Percentiles rank a stretch among this genome's conserved stretches.
These are phyloP conservation scores for Sporothrix inflata DNA, from an alignment of 2,329 filamentous ascomycete species.

Conservation along the genomic window DNA sequence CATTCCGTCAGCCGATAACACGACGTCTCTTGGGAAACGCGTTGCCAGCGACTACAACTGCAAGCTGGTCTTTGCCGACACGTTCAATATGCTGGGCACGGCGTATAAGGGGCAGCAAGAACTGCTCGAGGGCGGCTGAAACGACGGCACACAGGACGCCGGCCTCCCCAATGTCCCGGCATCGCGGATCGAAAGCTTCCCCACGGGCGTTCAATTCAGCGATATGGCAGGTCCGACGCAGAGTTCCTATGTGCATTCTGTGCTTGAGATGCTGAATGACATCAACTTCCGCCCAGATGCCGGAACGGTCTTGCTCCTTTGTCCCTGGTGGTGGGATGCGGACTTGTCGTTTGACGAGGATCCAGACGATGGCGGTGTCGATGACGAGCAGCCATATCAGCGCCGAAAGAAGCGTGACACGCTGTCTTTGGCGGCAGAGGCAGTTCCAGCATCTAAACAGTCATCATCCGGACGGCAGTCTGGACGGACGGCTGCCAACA, in stretches of 20 bases:
- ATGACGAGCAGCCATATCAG: not conserved
- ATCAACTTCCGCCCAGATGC: too few relatives aligned
- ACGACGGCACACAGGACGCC: not conserved
- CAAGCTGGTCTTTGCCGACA: not conserved
- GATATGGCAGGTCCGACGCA: not conserved
- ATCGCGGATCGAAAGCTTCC: not conserved
- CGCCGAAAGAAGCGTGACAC: not conserved
- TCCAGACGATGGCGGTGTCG: not conserved
- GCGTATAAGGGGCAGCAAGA: not conserved
- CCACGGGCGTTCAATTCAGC: not conserved
- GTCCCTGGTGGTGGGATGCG: not conserved
- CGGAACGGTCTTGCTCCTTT: not conserved
- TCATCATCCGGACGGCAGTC: too few relatives aligned
- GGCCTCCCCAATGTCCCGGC: conserved; percentile 4
- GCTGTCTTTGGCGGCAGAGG: too few relatives aligned
- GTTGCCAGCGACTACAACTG: not conserved
- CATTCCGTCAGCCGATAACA: not conserved
- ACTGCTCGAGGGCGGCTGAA: conserved; percentile 1
- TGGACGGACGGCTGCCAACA: too few relatives aligned
- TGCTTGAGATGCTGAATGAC: not conserved
- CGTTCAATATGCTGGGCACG: not conserved
- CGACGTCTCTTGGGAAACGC: not conserved
- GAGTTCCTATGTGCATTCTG: not conserved
- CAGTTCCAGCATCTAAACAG: too few relatives aligned
- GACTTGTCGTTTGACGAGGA: not conserved